Conservation (phyloP, 164 flowering plant genomes). For the Aristolochia fimbriata region DNA sequence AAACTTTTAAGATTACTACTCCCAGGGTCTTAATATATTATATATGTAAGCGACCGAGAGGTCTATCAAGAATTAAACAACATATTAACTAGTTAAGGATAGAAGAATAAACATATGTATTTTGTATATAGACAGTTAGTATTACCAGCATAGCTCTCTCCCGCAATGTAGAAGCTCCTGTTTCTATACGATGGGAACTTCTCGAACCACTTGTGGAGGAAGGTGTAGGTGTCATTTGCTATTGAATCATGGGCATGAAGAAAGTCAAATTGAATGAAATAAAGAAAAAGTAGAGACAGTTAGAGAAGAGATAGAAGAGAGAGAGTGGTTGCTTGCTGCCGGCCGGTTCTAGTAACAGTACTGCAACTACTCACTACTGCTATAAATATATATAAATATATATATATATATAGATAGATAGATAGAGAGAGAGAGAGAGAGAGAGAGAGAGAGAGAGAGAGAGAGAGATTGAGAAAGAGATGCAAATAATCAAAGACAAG, state of each 20-base stretch:
- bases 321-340: background rate
- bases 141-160: conserved; percentile 99
- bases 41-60: no score
- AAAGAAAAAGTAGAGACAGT: background rate
- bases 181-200: conserved; percentile 66
- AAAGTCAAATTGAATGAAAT: background rate
- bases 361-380: background rate
- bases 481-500: no score
- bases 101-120: background rate
- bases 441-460: no score
- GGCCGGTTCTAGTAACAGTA: background rate
- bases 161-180: conserved; percentile 65
- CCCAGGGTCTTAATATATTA: no score
- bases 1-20: no score
- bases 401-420: no score
- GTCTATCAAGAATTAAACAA: no score
- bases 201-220: conserved; percentile 79
- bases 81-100: no score
- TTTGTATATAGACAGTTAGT: background rate
- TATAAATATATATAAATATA: no score
- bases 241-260: background rate
- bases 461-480: background rate
- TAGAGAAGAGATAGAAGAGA: background rate
- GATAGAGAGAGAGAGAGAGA: no score
- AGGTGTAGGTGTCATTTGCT: conserved; percentile 74